These are phyloP conservation scores for Beauveria caledonica DNA, from an alignment of 2,329 filamentous ascomycete genomes.

Conservation along the genomic window DNA sequence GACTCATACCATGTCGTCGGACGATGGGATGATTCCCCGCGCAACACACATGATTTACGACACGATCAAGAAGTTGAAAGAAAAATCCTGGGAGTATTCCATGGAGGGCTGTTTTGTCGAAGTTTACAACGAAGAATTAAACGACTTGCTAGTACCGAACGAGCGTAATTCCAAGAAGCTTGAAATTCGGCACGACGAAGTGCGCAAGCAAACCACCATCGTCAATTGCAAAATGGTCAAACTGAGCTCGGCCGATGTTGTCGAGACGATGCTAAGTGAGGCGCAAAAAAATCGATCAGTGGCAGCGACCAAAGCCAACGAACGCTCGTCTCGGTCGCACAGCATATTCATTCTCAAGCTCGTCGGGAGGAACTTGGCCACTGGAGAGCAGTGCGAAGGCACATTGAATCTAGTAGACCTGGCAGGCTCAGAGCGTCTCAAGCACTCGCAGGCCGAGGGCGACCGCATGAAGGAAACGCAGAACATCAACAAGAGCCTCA, in stretches of 20 bases:
- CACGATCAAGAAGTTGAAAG: constrained; percentile 71
- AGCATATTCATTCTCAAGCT: constrained; percentile 91
- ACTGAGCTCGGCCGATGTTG: constrained; percentile 70
- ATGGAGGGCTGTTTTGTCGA: constrained; percentile 96
- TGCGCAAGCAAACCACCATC: constrained; percentile 72
- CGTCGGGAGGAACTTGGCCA: constrained; percentile 60
- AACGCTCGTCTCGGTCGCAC: constrained; percentile 87
- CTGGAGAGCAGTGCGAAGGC: constrained; percentile 79
- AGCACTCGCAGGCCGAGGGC: constrained; percentile 78
- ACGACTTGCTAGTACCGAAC: constrained; percentile 63
- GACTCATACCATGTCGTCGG: constrained; percentile 89
- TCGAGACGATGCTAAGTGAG: constrained; percentile 69
- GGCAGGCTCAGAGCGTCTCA: constrained; percentile 84
- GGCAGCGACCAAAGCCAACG: constrained; percentile 95
- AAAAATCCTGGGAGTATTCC: constrained; percentile 88
- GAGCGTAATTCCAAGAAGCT: constrained; percentile 65
- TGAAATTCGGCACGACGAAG: constrained; percentile 80
- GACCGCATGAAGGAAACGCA: constrained; percentile 89
- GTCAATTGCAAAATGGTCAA: constrained; percentile 69
- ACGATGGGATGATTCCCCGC: constrained; percentile 89
- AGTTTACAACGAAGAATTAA: constrained; percentile 96
- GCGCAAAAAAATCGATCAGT: constrained; percentile 84
- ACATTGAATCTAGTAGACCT: constrained; percentile 94
- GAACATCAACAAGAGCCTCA: constrained; percentile 92
- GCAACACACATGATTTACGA: constrained; percentile 92